Base-by-base conservation (phyloP, 1,284 basidiomycete species). In the Ganoderma resinaceum region DNA sequence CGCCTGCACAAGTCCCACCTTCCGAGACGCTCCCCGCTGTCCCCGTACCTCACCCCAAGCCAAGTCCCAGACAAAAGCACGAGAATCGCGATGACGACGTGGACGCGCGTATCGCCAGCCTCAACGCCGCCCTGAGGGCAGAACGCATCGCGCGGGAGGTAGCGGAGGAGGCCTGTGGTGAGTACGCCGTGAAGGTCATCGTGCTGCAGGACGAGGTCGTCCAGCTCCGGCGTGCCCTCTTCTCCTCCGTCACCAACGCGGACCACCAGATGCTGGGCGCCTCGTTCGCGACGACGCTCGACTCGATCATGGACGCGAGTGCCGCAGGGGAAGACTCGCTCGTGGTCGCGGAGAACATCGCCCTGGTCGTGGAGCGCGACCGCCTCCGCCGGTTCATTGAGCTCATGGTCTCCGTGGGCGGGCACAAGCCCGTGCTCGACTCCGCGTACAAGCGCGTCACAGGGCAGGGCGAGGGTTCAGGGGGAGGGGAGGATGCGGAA, bases 401-500 rank as follows among this genome's bases (percentile, higher is more conserved):
- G 43, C 62, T 82, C 53, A 74, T 82, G 70, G 72, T 77, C 72
- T 74, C 80, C 23, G 74, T 77, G 29, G 80, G 78, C 11, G 78
- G 78, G 31, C 77, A 73, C 60, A 73, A 73, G 69, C 74, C 76
- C 2, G 73, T 76, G 37, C 43, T 76, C 35, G 66, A 71, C 23
- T 55, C 62, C 20, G 75, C 75, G 23, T 75, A 78, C 61, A 68
- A 62, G 18, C 63, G 69, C 20, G 69, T 79, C 0, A 69, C 76
- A 37, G 74, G 52, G 5, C 29, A 55, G 20, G 52, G 52, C 4
- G 52, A 55, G 31, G 18, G 29, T 29, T 3, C 23, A 26, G 46
- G 23, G 16, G 52, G 76, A 46, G 72, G 72, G 14, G 75, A 69
- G 23, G 76, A 81, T 23, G 77, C 84, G 7, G 85, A 87, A 60